Percentiles rank a stretch among this genome's conserved stretches.
Conservation (phyloP, 306 rosid genomes). For the Gleditsia sinensis region DNA sequence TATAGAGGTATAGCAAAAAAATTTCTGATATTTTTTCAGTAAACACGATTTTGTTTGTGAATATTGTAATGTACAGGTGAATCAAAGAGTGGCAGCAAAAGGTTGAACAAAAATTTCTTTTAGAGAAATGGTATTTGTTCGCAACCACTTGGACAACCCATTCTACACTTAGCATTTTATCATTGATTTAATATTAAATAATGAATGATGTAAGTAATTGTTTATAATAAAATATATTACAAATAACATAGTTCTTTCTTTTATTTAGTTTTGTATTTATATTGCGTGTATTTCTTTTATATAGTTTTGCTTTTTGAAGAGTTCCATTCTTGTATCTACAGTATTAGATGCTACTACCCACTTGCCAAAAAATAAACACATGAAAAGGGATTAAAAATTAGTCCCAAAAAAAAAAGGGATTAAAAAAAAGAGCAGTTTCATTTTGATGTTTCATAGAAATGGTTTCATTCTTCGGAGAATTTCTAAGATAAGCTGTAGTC, state of each 20-base stretch:
- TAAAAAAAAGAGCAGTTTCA: too few species aligned
- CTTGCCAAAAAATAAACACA: background rate
- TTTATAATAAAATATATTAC: background rate
- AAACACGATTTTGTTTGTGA: constrained; percentile 44
- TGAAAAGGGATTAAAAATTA: too few species aligned
- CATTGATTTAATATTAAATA: background rate
- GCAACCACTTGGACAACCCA: background rate
- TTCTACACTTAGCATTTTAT: background rate
- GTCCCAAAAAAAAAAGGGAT: background rate
- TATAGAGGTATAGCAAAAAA: constrained; percentile 38
- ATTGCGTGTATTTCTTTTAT: background rate
- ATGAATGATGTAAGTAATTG: background rate
- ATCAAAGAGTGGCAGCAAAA: constrained; percentile 34
- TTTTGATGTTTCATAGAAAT: too few species aligned
- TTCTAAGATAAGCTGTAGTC: background rate
- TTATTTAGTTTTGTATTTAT: background rate
- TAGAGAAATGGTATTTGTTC: constrained; percentile 2
- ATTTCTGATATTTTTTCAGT: constrained; percentile 30
- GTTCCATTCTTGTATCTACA: background rate
- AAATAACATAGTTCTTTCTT: background rate
- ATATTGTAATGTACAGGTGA: constrained; percentile 44
- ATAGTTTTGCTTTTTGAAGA: background rate
- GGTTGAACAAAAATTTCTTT: constrained; percentile 20
- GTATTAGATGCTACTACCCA: background rate
- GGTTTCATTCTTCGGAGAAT: background rate